These are phyloP conservation scores for Solanum phureja DNA, from an alignment of 257 asterid genomes.

Conservation along the genomic window DNA sequence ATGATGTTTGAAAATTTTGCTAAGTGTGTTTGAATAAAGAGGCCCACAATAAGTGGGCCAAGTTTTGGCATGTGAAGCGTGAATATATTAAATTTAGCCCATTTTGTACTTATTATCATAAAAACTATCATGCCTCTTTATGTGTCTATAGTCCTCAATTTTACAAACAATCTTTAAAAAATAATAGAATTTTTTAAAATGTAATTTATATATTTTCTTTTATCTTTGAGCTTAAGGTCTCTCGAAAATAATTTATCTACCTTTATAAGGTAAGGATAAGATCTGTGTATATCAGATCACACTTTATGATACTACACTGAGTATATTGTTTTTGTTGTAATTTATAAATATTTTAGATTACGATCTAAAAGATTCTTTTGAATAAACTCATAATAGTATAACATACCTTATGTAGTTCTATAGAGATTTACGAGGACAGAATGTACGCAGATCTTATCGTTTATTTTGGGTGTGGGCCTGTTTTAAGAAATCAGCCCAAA, in stretches of 20 bases:
- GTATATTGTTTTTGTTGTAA: neutral
- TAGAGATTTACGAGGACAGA: accelerated
- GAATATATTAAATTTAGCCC: neutral
- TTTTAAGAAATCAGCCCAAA: neutral
- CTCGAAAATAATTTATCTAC: neutral
- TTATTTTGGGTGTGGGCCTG: neutral
- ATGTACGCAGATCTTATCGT: accelerated
- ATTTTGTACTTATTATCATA: neutral
- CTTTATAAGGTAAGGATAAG: neutral
- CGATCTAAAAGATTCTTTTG: neutral
- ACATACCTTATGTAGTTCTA: neutral
- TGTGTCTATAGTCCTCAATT: neutral
- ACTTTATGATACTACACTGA: neutral
- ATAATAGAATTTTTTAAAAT: neutral
- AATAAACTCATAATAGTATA: neutral
- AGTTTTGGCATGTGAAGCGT: neutral
- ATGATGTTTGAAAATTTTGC: neutral
- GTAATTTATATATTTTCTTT: neutral
- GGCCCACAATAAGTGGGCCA: neutral
- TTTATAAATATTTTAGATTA: neutral
- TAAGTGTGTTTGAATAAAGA: neutral
- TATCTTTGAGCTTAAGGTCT: neutral
- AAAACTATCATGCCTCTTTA: neutral
- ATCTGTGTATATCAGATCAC: accelerated
- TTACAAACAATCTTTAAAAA: neutral